These are phyloP conservation scores for Cucurbitaria berberidis DNA, from an alignment of 2,329 filamentous ascomycete genomes.

Conservation along the genomic window DNA sequence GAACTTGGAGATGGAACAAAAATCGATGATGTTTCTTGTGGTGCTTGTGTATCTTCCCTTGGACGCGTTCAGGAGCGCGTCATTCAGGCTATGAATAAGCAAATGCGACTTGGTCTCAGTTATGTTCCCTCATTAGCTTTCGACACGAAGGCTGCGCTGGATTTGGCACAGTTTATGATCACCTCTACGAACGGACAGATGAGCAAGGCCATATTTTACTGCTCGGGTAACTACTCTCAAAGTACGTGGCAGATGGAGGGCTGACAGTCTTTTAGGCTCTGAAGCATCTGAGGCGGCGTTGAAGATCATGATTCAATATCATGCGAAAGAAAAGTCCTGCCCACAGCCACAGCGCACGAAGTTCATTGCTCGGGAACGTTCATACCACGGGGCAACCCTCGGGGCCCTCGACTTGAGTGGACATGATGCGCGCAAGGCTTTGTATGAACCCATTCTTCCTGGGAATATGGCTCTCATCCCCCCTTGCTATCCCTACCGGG, in stretches of 20 bases:
- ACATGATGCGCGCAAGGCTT: slow-evolving; percentile 64
- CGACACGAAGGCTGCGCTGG: slow-evolving; percentile 59
- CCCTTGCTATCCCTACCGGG: slow-evolving; percentile 70
- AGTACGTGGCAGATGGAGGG: not conserved
- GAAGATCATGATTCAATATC: slow-evolving; percentile 72
- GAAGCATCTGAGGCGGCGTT: slow-evolving; percentile 73
- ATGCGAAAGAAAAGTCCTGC: slow-evolving; percentile 57
- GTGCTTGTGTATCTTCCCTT: slow-evolving; percentile 74
- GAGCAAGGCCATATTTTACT: slow-evolving; percentile 62
- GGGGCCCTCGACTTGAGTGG: slow-evolving; percentile 70
- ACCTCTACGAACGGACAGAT: slow-evolving; percentile 60
- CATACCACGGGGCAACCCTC: slow-evolving; percentile 74
- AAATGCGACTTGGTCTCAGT: slow-evolving; percentile 60
- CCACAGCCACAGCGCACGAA: slow-evolving; percentile 61
- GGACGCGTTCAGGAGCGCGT: slow-evolving; percentile 71
- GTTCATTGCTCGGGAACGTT: slow-evolving; percentile 69
- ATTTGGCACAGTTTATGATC: slow-evolving; percentile 58
- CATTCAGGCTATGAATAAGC: slow-evolving; percentile 62
- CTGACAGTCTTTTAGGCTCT: slow-evolving; percentile 46
- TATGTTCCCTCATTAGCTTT: slow-evolving; percentile 66
- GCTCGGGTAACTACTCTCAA: slow-evolving; percentile 58
- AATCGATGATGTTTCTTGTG: slow-evolving; percentile 71
- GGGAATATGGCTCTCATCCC: slow-evolving; percentile 66
- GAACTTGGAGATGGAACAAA: slow-evolving; percentile 54
- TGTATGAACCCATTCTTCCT: slow-evolving; percentile 67